Base-by-base conservation (phyloP, 305 asterid species). In the Caryopteris hybrid region DNA sequence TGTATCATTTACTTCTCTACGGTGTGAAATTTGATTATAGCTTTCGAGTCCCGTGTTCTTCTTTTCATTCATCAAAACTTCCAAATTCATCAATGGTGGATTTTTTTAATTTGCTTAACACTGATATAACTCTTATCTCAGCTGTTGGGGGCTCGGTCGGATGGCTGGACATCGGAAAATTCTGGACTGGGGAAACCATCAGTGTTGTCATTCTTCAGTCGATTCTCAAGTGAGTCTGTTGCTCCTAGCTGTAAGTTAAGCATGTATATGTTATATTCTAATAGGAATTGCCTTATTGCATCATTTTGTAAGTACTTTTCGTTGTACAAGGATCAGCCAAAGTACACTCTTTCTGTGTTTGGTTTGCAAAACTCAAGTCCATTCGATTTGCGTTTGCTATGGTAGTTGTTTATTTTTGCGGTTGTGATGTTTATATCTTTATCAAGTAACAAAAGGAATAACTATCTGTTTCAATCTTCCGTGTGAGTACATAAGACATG, bases 121-220 rank as follows among this genome's bases (percentile, higher is more conserved):
- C n/a, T 66, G 33, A 20, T 43, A 8, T 50, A 27, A 47, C 42
- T 41, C 64, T 8, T 45, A 17, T 47, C 47, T 43, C 76, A 77
- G 81, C 60, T 69, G 61, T 51, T 64, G 27, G 74, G 74, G 21
- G 54, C 27, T 29, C 16, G 41, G 29, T 69, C 64, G 1, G 61
- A 78, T 52, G 81, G 70, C 18, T 60, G 56, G 8, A 22, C 51
- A 50, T 9, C 21, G 47, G 74, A 31, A 42, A 39, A 74, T 64
- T 56, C 12, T 36, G 71, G 64, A 47, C 31, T 68, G n/a, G 20
- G 6, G 22, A 54, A 53, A 25, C 39, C 29, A 3, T 61, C 73
- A 0, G 12, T 3, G 6, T 31, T 31, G 45, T 56, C 74, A 16
- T 52, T 18, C 14, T 53, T 63, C 50, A 62, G 25, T 54, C 59